Evolutionary conservation across 768 basidiomycete species (phyloP).

Genomic region (Phanerodontia chrysosporium): DNA sequence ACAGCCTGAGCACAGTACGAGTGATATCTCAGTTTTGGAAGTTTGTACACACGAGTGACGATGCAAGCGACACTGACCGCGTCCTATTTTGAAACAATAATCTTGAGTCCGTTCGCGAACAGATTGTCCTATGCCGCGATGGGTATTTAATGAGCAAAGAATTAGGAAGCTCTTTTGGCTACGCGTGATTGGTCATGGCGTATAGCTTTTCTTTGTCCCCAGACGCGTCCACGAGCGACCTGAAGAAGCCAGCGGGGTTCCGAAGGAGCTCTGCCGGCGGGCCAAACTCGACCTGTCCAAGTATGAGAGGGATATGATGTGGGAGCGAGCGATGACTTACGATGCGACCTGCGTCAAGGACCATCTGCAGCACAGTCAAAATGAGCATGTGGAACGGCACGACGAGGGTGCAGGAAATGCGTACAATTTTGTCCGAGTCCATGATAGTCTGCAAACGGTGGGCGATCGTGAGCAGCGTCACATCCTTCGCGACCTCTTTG

Average conservation of each 20-base stretch:
- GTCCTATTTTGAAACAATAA: no score
- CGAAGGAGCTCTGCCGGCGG: constrained; percentile 45
- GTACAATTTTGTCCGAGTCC: constrained; percentile 56
- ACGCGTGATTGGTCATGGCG: constrained; percentile 28
- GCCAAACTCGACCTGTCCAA: constrained; percentile 44
- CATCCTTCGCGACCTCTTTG: constrained; percentile 35
- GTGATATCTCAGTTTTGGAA: no score
- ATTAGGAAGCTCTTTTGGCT: neutral
- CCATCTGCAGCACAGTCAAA: no score
- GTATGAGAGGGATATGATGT: neutral
- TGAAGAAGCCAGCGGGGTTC: constrained; percentile 46
- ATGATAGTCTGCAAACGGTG: constrained; percentile 56
- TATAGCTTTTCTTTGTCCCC: constrained; percentile 47
- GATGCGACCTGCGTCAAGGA: constrained; percentile 38
- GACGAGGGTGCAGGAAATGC: constrained; percentile 30
- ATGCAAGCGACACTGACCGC: no score
- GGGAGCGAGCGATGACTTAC: constrained; percentile 23
- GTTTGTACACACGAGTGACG: no score
- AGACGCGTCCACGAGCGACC: constrained; percentile 54
- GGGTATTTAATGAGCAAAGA: no score
- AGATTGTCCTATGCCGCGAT: no score
- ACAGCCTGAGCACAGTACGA: no score
- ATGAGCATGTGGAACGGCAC: neutral
- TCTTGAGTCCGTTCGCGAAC: no score
- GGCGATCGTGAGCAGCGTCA: constrained; percentile 54